Base-by-base conservation (phyloP, 805 yeast genomes). In the Cyberlindnera nakhonratchasimensis region DNA sequence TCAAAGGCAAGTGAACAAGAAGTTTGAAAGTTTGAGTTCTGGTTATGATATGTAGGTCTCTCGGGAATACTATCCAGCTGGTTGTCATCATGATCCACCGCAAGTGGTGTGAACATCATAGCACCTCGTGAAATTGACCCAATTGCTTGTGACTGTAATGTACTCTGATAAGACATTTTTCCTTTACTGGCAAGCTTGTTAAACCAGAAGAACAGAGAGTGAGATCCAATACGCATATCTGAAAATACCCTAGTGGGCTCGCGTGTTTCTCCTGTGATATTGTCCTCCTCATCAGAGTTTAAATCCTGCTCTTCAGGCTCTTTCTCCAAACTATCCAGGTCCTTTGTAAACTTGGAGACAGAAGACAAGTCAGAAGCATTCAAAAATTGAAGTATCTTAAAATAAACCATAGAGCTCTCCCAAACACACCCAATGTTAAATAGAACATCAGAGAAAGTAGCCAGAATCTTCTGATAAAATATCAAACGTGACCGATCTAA, bases 241-340 rank as follows among this genome's bases (percentile, higher is more conserved):
- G 65, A 54, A 30, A 67, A 61, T 13, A 69, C 70, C 38, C 58
- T 59, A 11, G 64, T 61, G 4, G 68, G 67, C 35, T 62, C 66
- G 40, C 53, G 47, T 12, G 49, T 33, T 18, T 52, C 58, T 14
- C 59, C 59, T 5, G 56, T 48, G 21, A 51, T 51, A 24, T 47
- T 40, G 5, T 47, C 50, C 22, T 56, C 57, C 31, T 60, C 63
- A 20, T 54, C 59, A 11, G 50, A 40, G 29, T 46, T 42, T 3
- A 45, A 51, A 14, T 39, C 47, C 10, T 40, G 46, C n/a, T 53
- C 55, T 17, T 54, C 59, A 10, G 50, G 58, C 16, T 33, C 42
- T 10, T 22, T 42, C 34, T 37, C 53, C 9, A 19, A 8, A 6
- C 14, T 19, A 17, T 20, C 28, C 13, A 33, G 7, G 3, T 6